Percentiles rank a stretch among this genome's conserved stretches.
These are phyloP conservation scores for Mortierella sp. DNA, from an alignment of 371 early-diverging fungal genomes.

Conservation along the genomic window DNA sequence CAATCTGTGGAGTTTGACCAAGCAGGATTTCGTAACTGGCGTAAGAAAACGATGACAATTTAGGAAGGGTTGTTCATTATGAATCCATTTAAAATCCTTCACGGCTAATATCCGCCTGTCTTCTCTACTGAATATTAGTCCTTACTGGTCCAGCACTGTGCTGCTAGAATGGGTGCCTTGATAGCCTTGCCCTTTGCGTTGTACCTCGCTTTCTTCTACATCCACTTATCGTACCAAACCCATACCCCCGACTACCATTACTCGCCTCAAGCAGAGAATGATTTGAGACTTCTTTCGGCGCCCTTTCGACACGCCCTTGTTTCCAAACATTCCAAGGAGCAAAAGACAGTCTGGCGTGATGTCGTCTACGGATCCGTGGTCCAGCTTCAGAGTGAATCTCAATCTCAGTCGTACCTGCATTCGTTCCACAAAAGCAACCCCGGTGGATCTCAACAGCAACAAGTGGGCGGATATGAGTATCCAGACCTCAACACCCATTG, in stretches of 20 bases:
- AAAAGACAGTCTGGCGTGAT: slow-evolving; percentile 8
- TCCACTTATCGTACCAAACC: slow-evolving; percentile 15
- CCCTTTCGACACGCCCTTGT: slow-evolving; percentile 8
- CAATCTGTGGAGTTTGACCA: slow-evolving; percentile 3
- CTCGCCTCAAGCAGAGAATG: slow-evolving; percentile 8
- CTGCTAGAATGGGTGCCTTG: slow-evolving; percentile 3
- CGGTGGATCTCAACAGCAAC: slow-evolving; percentile 11
- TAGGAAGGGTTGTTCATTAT: neutral
- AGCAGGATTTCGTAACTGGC: slow-evolving; percentile 1
- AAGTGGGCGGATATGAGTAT: slow-evolving; percentile 21
- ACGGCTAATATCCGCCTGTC: no score
- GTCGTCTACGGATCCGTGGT: slow-evolving; percentile 31
- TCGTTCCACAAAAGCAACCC: neutral
- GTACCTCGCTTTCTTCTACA: slow-evolving; percentile 12
- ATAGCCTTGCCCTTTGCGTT: slow-evolving; percentile 4
- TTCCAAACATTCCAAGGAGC: slow-evolving; percentile 1
- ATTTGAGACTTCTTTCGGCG: neutral
- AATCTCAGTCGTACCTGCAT: neutral
- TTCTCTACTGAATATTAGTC: neutral
- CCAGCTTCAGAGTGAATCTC: slow-evolving; percentile 13
- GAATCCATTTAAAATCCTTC: neutral
- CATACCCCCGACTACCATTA: slow-evolving; percentile 11
- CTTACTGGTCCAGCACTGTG: slow-evolving; percentile 8
- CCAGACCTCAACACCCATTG: slow-evolving; percentile 36
- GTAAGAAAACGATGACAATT: neutral